These are phyloP conservation scores for Didymella sp. DNA, from an alignment of 2,329 filamentous ascomycete genomes.

Conservation along the genomic window DNA sequence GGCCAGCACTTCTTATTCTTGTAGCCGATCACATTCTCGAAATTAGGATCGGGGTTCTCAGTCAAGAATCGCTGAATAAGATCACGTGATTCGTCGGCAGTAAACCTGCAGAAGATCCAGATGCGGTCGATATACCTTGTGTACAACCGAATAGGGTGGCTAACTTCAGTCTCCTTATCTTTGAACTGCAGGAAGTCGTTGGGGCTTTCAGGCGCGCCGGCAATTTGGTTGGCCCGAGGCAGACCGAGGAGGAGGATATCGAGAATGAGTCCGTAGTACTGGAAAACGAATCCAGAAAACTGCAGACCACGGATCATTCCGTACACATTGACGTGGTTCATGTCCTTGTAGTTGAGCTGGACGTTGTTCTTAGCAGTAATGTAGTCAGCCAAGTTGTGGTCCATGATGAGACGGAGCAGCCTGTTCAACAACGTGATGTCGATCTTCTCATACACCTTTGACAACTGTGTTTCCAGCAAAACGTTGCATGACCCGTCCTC, in stretches of 20 bases:
- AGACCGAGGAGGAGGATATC: constrained; percentile 90
- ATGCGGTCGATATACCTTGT: constrained; percentile 98
- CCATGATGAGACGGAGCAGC: constrained; percentile 93
- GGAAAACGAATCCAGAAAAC: constrained; percentile 98
- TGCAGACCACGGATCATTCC: constrained; percentile 97
- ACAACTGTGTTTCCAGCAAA: constrained; percentile 96
- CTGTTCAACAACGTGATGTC: constrained; percentile 95
- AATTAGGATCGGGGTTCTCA: constrained; percentile 97
- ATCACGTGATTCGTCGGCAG: constrained; percentile 91
- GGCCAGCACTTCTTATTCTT: constrained; percentile 99
- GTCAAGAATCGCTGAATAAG: constrained; percentile 97
- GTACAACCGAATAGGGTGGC: constrained; percentile 96
- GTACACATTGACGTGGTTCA: constrained; percentile 99
- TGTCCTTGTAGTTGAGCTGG: constrained; percentile 98
- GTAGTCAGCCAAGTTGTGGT: constrained; percentile 98
- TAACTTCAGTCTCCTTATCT: constrained; percentile 87
- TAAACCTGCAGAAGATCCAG: constrained; percentile 96
- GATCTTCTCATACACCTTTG: constrained; percentile 99
- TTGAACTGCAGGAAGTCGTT: constrained; percentile 99
- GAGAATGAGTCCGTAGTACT: constrained; percentile 95
- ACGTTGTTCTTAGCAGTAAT: constrained; percentile 99
- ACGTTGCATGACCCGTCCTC: constrained; percentile 96
- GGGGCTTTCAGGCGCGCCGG: constrained; percentile 88
- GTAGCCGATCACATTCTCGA: constrained; percentile 98
- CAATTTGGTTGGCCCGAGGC: constrained; percentile 97